Base-by-base conservation (phyloP, 1,139 yeast genomes). In the Geotrichum armillariae region DNA sequence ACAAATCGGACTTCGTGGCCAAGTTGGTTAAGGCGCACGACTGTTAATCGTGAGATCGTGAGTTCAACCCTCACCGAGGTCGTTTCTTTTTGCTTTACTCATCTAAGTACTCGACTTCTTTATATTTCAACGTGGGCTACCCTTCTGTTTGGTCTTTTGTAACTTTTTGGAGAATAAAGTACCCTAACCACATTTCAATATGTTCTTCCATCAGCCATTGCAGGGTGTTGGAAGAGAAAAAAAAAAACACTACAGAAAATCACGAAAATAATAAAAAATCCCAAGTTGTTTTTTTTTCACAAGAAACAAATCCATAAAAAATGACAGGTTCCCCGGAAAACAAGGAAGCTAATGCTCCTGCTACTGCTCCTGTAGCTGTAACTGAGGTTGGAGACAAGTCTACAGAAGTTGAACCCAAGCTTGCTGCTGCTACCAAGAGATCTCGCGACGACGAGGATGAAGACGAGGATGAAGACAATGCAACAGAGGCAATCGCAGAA, bases 1-100 rank as follows among this genome's bases (percentile, higher is more conserved):
- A n/a, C n/a, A n/a, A n/a, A n/a, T n/a, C n/a, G n/a, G 34, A 31
- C 34, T 31, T 31, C 34, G 34, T 31, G 34, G 34, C 34, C 34
- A 31, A 31, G 34, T 14, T 31, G 34, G 34, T 31, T 31, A 31
- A 31, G 34, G 34, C 34, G 34, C 34, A 31, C 34, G 34, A 31
- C 34, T 31, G 34, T 31, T 31, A 31, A 31, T 31, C 34, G 34
- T 31, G 34, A 31, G 34, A 31, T 31, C 34, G 34, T 31, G 34
- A 31, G 34, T 31, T 31, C 34, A 31, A 31, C 12, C 34, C 34
- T 31, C 34, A 31, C 34, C 34, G 34, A 31, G 34, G 34, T 31
- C 34, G 34, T 8, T 31, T 31, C n/a, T n/a, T n/a, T n/a, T n/a
- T n/a, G n/a, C n/a, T n/a, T n/a, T n/a, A n/a, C n/a, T n/a, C n/a